phyloP scores from a whole-genome alignment of 371 early-diverging fungal genomes.

The Mortierella sp. region DNA sequence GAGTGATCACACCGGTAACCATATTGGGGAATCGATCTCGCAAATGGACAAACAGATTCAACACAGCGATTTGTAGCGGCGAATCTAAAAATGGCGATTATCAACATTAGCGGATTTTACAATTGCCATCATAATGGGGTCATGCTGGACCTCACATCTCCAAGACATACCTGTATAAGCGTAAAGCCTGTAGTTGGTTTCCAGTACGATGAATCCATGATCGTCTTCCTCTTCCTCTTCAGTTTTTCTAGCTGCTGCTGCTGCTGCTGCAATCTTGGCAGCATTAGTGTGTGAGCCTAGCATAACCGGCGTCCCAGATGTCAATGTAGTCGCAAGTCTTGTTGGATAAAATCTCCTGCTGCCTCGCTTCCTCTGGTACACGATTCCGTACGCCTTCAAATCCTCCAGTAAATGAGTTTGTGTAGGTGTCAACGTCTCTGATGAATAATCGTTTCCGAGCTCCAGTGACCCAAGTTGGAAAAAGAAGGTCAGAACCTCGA shows the following conservation, averaged over 20 bases:
- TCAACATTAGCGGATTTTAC: neutral
- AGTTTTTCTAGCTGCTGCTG: slow-evolving; percentile 27
- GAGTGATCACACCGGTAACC: slow-evolving; percentile 92
- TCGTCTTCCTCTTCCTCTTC: slow-evolving; percentile 65
- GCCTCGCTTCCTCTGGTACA: slow-evolving; percentile 87
- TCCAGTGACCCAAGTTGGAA: slow-evolving; percentile 93
- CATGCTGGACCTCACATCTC: too few relatives aligned
- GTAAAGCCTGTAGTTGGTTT: slow-evolving; percentile 95
- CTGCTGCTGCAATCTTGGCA: slow-evolving; percentile 29
- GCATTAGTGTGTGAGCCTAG: slow-evolving; percentile 40
- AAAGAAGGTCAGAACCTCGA: slow-evolving; percentile 91
- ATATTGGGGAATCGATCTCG: slow-evolving; percentile 94
- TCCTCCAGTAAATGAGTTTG: slow-evolving; percentile 91
- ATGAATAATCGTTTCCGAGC: slow-evolving; percentile 90
- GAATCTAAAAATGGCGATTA: slow-evolving; percentile 67
- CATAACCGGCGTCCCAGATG: slow-evolving; percentile 79
- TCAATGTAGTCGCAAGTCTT: slow-evolving; percentile 90
- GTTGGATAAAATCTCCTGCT: slow-evolving; percentile 92
- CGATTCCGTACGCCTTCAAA: slow-evolving; percentile 89
- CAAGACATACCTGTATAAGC: slow-evolving; percentile 87
- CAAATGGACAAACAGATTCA: slow-evolving; percentile 92
- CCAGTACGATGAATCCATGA: slow-evolving; percentile 86
- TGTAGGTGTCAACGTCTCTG: slow-evolving; percentile 84
- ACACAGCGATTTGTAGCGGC: slow-evolving; percentile 97
- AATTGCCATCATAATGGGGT: too few relatives aligned